A percentile compares a stretch with the other conserved stretches of the same genome.
Conservation (phyloP, 2,329 filamentous ascomycete genomes). For the Pseudogymnoascus sp. region DNA sequence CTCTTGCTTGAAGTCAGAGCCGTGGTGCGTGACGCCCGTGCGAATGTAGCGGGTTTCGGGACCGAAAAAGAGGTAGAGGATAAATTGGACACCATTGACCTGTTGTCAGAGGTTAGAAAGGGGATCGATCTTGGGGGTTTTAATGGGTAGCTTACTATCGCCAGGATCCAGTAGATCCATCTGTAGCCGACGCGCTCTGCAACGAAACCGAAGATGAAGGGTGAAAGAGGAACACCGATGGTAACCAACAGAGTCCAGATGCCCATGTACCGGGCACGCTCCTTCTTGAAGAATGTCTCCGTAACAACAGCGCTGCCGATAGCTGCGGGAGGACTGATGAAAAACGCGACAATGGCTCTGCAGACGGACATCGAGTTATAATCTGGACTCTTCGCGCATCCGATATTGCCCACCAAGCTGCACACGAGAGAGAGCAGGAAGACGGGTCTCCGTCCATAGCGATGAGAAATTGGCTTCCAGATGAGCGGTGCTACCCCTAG, state of each 20-base stretch:
- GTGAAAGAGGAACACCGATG: constrained; percentile 16
- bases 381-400: constrained; percentile 38
- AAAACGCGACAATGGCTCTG: constrained; percentile 42
- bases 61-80: constrained; percentile 47
- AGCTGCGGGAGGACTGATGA: constrained; percentile 44
- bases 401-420: constrained; percentile 41
- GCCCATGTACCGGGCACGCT: constrained; percentile 44
- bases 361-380: constrained; percentile 41
- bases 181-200: constrained; percentile 40
- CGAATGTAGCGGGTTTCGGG: constrained; percentile 48
- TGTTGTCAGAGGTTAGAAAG: constrained; percentile 20
- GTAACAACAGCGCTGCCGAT: constrained; percentile 47
- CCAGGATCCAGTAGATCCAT: constrained; percentile 48
- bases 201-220: constrained; percentile 33
- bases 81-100: constrained; percentile 48
- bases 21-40: neutral
- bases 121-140: neutral
- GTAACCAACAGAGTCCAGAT: constrained; percentile 38
- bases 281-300: constrained; percentile 46
- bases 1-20: constrained; percentile 24
- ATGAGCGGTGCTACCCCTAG: constrained; percentile 43
- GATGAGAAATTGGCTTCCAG: constrained; percentile 44
- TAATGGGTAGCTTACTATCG: constrained; percentile 35
- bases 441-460: constrained; percentile 42
- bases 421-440: constrained; percentile 40